A percentile compares a stretch with the other conserved stretches of the same genome.
Evolutionary conservation across 768 basidiomycete genomes (phyloP).

Genomic region (Suillus luteus): DNA sequence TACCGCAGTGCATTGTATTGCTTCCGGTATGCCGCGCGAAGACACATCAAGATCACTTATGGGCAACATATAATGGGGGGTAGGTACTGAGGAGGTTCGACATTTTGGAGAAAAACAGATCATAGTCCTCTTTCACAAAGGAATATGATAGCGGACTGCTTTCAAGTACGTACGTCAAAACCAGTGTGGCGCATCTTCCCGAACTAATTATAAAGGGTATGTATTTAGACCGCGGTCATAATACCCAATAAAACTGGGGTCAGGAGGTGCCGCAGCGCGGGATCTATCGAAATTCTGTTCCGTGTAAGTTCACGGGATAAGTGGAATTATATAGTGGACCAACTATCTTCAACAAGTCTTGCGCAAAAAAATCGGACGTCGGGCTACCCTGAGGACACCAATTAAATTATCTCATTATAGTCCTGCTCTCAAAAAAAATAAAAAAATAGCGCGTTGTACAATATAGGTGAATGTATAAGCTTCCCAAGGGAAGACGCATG

Average conservation of each 20-base stretch:
- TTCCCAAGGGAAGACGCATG: not conserved
- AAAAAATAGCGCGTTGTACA: conserved; percentile 5
- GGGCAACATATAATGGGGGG: not conserved
- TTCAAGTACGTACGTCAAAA: conserved; percentile 1
- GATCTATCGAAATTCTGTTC: not conserved
- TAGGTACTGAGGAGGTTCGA: not conserved
- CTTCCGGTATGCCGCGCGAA: not conserved
- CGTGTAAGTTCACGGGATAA: no score
- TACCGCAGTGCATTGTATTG: not conserved
- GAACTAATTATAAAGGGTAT: not conserved
- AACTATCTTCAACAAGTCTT: not conserved
- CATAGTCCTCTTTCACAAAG: not conserved
- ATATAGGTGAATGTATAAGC: conserved; percentile 2
- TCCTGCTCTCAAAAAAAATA: not conserved
- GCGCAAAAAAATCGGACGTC: not conserved
- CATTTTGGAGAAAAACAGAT: not conserved
- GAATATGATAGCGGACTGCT: not conserved
- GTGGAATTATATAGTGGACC: not conserved
- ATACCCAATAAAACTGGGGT: not conserved
- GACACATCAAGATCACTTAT: not conserved
- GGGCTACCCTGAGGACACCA: not conserved
- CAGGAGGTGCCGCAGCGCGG: not conserved
- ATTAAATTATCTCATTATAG: conserved; percentile 4
- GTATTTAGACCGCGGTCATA: not conserved
- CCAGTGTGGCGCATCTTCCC: not conserved